Evolutionary conservation across 2,329 filamentous ascomycete genomes (phyloP).

Genomic region (Diaporthe citrichinensis): DNA sequence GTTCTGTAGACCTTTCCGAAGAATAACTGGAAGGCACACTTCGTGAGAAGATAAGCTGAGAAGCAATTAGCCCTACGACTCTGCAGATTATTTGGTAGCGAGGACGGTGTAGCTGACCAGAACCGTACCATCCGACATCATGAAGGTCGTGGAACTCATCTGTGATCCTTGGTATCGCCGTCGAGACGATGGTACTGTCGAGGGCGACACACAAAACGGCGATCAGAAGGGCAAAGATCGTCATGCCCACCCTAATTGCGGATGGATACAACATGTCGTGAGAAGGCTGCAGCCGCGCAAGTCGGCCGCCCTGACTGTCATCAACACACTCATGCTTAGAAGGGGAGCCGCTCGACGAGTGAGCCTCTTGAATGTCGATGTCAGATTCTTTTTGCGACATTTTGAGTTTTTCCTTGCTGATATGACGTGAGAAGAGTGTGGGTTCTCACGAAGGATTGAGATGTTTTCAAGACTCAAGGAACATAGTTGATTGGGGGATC

Average conservation of each 20-base stretch:
- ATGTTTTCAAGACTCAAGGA: not conserved
- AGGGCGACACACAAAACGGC: constrained; percentile 16
- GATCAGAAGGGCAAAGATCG: constrained; percentile 8
- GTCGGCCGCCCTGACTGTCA: not conserved
- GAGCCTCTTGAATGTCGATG: not conserved
- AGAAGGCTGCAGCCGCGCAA: not conserved
- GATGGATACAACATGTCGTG: not conserved
- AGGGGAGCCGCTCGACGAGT: not conserved
- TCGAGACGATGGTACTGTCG: constrained; percentile 51
- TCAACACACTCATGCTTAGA: not conserved
- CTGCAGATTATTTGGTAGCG: not conserved
- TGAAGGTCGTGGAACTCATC: constrained; percentile 52
- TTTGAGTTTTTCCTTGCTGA: not conserved
- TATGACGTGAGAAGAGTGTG: not conserved
- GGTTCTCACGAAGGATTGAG: not conserved
- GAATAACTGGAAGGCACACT: constrained; percentile 33
- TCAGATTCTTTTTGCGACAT: not conserved
- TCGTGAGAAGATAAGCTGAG: constrained; percentile 47
- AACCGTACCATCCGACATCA: constrained; percentile 62
- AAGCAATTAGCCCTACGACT: not conserved
- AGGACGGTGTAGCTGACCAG: not conserved
- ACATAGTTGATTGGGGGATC: not conserved
- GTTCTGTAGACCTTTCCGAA: constrained; percentile 42
- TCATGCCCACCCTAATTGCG: not conserved
- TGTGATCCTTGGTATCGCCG: constrained; percentile 57